Base-by-base conservation (phyloP, 495 filamentous ascomycete genomes). In the Astrocystis sublimbata region DNA sequence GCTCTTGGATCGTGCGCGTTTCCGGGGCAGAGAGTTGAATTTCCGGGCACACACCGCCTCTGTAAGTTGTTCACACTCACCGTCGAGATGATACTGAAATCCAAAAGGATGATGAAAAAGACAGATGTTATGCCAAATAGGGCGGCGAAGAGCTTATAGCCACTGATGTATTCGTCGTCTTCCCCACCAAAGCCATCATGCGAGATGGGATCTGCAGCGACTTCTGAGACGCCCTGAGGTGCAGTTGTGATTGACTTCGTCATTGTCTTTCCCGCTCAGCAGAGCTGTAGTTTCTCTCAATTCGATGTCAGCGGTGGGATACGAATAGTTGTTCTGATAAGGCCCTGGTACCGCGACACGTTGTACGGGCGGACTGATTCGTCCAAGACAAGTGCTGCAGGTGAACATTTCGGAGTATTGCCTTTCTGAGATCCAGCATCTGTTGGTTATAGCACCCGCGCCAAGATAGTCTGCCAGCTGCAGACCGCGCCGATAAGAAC, bases 261-360 rank as follows among this genome's bases (percentile, higher is more conserved):
- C 83, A n/a, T n/a, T n/a, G 0, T 86, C 45, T 26, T 71, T 69
- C 63, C 35, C 9, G 35, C 35, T 38, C 15, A 13, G 9, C 9
- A 8, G 9, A 2, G 35, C 9, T 8, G 35, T 38, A 38, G 9
- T 38, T 38, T 38, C 35, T 38, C 35, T 4, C 35, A 2, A 38
- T 2, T 38, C 9, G 35, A 4, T 12, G 35, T 38, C 9, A 13
- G 3, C 9, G 35, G 35, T 12, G 9, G 15, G 35, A n/a, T n/a
- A n/a, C n/a, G n/a, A n/a, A n/a, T n/a, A n/a, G n/a, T n/a, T n/a
- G n/a, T n/a, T n/a, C n/a, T n/a, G n/a, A n/a, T n/a, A n/a, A n/a
- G n/a, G n/a, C n/a, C n/a, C n/a, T n/a, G n/a, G n/a, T n/a, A n/a
- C n/a, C n/a, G n/a, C n/a, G n/a, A n/a, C n/a, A n/a, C n/a, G n/a